Conservation (phyloP, 805 yeast species). For the Myxozyma vanderwaltii region DNA sequence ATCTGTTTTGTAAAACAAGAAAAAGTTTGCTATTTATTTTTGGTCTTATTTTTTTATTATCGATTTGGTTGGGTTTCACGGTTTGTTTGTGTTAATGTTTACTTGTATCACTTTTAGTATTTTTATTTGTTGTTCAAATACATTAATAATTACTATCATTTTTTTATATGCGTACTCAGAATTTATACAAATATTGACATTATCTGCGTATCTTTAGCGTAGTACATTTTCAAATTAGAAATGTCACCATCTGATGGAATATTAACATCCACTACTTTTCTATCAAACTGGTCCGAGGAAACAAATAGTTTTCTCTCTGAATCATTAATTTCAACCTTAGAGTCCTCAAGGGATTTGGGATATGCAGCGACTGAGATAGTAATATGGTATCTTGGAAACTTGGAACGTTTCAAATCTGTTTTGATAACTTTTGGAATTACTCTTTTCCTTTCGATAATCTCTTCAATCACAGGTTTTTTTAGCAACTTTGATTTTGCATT, state of each 20-base stretch:
- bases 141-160: not conserved
- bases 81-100: not conserved
- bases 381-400: constrained; percentile 10
- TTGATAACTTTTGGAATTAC: not conserved
- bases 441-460: not conserved
- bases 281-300: not conserved
- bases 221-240: constrained; percentile 9
- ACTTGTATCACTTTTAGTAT: too few species aligned
- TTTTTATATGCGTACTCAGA: not conserved
- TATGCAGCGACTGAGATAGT: not conserved
- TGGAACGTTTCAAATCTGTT: constrained; percentile 7
- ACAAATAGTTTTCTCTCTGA: not conserved
- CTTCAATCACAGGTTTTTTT: not conserved
- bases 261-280: not conserved
- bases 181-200: constrained; percentile 23
- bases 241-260: constrained; percentile 7
- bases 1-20: not conserved
- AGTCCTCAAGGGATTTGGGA: constrained; percentile 5
- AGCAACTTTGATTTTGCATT: not conserved
- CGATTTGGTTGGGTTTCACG: constrained; percentile 9
- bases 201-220: constrained; percentile 10
- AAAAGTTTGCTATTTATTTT: constrained; percentile 7
- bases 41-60: not conserved
- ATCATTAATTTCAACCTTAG: constrained; percentile 9
- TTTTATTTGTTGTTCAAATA: not conserved